These are phyloP conservation scores for Monosporozyma yasuniensis DNA, from an alignment of 805 yeast species.

Conservation along the genomic window DNA sequence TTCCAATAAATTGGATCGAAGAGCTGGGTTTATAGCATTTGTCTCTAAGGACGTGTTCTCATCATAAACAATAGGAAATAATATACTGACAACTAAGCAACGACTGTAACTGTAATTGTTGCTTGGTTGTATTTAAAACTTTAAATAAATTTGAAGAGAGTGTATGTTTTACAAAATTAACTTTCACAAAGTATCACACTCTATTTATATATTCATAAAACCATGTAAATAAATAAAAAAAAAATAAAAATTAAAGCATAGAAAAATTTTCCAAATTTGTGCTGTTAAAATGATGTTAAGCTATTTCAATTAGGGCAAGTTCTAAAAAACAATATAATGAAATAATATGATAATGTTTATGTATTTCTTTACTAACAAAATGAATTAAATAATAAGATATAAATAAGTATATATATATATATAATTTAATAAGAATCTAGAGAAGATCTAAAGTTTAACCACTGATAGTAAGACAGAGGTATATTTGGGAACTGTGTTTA, in stretches of 20 bases:
- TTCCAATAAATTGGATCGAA: slow-evolving; percentile 26
- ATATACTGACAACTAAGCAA: not conserved
- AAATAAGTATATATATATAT: not conserved
- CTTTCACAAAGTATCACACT: not conserved
- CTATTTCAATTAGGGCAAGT: not conserved
- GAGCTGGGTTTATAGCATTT: slow-evolving; percentile 36
- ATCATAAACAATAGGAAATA: slow-evolving; percentile 25
- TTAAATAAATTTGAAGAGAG: too few species aligned
- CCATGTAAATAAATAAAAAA: not conserved
- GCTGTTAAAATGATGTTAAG: not conserved
- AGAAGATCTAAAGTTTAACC: slow-evolving; percentile 20
- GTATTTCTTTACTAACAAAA: not conserved
- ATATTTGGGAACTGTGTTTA: slow-evolving; percentile 30
- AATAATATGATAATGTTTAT: not conserved
- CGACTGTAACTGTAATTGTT: not conserved
- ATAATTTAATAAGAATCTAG: not conserved
- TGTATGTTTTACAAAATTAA: too few species aligned
- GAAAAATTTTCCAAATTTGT: not conserved
- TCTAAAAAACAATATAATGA: not conserved
- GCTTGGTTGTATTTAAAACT: too few species aligned
- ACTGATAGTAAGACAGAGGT: slow-evolving; percentile 35
- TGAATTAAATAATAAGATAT: not conserved
- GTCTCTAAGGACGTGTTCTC: slow-evolving; percentile 32
- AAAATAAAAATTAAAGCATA: not conserved
- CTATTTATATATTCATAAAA: not conserved